A percentile compares a stretch with the other conserved stretches of the same genome.
phyloP scores from a whole-genome alignment of 2,329 filamentous ascomycete species.

The Catunica adiposa region DNA sequence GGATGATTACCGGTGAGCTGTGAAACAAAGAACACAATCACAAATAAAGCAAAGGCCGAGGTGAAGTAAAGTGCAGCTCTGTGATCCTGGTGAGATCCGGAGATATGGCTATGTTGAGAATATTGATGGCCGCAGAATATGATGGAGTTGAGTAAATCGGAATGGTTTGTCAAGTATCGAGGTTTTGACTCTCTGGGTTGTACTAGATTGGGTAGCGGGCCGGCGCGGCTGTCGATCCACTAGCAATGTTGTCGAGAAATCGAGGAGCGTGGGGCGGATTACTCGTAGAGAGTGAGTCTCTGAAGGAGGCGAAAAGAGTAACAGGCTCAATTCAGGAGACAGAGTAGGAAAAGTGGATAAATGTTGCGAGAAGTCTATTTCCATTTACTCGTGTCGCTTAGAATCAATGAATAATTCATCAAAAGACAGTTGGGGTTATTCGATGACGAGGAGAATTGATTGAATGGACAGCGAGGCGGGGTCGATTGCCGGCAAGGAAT shows the following conservation, averaged over 20 bases:
- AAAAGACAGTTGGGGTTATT: neutral
- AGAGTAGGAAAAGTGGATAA: neutral
- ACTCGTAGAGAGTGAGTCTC: neutral
- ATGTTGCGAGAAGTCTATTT: neutral
- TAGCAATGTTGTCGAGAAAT: neutral
- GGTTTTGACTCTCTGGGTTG: neutral
- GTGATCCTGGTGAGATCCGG: neutral
- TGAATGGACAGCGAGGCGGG: neutral
- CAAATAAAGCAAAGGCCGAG: neutral
- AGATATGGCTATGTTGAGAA: neutral
- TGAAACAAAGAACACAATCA: neutral
- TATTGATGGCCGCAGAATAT: neutral
- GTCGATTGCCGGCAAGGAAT: neutral
- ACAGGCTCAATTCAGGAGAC: neutral
- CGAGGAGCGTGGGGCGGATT: neutral
- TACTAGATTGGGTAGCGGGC: neutral
- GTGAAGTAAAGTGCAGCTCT: neutral
- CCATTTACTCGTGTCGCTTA: conserved; percentile 2
- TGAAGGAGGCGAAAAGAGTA: neutral
- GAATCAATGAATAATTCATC: neutral
- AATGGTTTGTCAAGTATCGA: too few species aligned
- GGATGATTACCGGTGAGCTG: neutral
- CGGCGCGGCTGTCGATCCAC: neutral
- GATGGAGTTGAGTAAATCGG: too few species aligned
- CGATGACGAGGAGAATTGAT: conserved; percentile 1